Evolutionary conservation across 2,329 filamentous ascomycete genomes (phyloP).

Genomic region (Pseudocercospora pini-densiflorae): DNA sequence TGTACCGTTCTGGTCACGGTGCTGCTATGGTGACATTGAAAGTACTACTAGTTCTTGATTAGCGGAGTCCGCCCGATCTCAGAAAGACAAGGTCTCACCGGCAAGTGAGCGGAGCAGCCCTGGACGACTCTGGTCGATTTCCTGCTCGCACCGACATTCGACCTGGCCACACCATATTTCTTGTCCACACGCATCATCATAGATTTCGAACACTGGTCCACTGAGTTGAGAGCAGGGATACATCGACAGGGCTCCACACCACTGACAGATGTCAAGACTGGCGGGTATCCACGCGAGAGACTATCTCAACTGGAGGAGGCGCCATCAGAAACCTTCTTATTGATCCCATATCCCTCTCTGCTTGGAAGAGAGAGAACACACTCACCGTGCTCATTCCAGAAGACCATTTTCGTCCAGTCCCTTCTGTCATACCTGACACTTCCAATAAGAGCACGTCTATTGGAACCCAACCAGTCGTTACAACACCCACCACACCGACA

Average conservation of each 20-base stretch:
- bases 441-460: slow-evolving; percentile 7
- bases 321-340: slow-evolving; percentile 19
- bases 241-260: slow-evolving; percentile 14
- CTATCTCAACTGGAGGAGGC: slow-evolving; percentile 6
- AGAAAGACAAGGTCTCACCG: slow-evolving; percentile 2
- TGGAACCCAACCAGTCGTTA: slow-evolving; percentile 18
- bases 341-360: slow-evolving; percentile 18
- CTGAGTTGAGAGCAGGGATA: slow-evolving; percentile 11
- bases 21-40: slow-evolving; percentile 1
- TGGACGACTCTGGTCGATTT: not conserved
- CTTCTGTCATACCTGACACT: slow-evolving; percentile 11
- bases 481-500: slow-evolving; percentile 14
- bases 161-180: slow-evolving; percentile 7
- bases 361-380: slow-evolving; percentile 1
- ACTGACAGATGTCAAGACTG: slow-evolving; percentile 22
- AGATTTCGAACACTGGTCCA: slow-evolving; percentile 19
- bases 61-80: slow-evolving; percentile 7
- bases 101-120: slow-evolving; percentile 4
- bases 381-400: not conserved
- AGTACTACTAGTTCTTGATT: not conserved
- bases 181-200: slow-evolving; percentile 10
- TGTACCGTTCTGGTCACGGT: not conserved
- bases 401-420: slow-evolving; percentile 2
- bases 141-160: not conserved
- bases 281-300: slow-evolving; percentile 19